Percentiles rank a stretch among this genome's conserved stretches.
phyloP scores from a whole-genome alignment of 495 filamentous ascomycete species.

The Poronia punctata region DNA sequence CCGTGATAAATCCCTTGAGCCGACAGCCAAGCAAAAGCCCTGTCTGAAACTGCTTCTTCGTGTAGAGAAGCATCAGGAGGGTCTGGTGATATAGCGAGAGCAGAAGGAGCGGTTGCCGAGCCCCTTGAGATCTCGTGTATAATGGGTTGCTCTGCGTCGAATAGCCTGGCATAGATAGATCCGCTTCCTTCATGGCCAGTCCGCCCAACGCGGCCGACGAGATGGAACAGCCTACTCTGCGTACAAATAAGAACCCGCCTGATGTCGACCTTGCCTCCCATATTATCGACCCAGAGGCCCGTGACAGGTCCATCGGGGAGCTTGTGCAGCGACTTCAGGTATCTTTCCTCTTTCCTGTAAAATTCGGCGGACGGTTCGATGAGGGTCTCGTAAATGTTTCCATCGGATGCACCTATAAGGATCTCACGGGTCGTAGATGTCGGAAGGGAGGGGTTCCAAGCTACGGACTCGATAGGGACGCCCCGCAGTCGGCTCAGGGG shows the following conservation, averaged over 20 bases:
- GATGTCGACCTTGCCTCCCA: conserved; percentile 59
- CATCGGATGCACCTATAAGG: conserved; percentile 84
- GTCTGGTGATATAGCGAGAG: conserved; percentile 71
- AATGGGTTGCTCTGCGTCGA: conserved; percentile 75
- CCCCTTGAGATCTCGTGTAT: conserved; percentile 58
- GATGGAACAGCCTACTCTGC: conserved; percentile 64
- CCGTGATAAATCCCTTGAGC: conserved; percentile 86
- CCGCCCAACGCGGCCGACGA: conserved; percentile 66
- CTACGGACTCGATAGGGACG: conserved; percentile 78
- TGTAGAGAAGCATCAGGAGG: conserved; percentile 37
- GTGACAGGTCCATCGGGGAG: conserved; percentile 69
- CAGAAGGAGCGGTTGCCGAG: conserved; percentile 51
- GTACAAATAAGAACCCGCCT: conserved; percentile 74
- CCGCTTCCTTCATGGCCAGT: conserved; percentile 71
- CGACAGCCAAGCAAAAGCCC: conserved; percentile 84
- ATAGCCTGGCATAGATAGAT: conserved; percentile 77
- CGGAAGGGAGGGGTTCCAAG: conserved; percentile 95
- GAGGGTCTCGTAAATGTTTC: conserved; percentile 91
- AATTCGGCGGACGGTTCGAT: conserved; percentile 91
- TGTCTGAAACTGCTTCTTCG: conserved; percentile 45
- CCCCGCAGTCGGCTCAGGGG: conserved; percentile 75
- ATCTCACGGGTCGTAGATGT: conserved; percentile 94
- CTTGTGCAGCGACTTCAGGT: conserved; percentile 73
- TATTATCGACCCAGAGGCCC: conserved; percentile 71
- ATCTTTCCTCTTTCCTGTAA: conserved; percentile 90